Percentiles rank a stretch among this genome's conserved stretches.
These are phyloP conservation scores for Melanogaster broomeanus DNA, from an alignment of 768 basidiomycete genomes.

Conservation along the genomic window DNA sequence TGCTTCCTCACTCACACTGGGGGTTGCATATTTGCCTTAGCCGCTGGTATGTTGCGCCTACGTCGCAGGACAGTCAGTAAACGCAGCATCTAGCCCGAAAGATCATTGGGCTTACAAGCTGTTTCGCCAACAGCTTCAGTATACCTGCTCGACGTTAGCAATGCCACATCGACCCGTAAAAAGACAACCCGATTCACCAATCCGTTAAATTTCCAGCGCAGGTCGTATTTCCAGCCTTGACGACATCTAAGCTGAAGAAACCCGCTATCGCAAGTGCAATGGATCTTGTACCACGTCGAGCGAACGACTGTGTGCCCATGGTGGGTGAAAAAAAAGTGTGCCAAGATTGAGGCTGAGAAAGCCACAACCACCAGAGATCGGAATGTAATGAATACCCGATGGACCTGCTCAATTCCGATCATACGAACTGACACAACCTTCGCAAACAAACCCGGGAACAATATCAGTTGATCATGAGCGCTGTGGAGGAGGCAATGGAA, in stretches of 20 bases:
- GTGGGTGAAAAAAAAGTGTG: no score
- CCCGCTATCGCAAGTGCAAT: background rate
- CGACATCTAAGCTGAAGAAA: background rate
- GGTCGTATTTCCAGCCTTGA: slow-evolving; percentile 20
- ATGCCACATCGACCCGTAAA: no score
- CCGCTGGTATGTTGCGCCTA: slow-evolving; percentile 26
- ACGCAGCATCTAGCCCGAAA: background rate
- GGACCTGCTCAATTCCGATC: no score
- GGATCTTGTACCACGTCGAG: background rate
- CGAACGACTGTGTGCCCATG: background rate
- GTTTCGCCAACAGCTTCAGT: slow-evolving; percentile 27
- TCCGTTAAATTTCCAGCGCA: slow-evolving; percentile 21
- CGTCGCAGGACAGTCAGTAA: background rate
- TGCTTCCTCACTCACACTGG: slow-evolving; percentile 12
- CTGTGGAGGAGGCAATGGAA: no score
- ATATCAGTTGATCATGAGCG: no score
- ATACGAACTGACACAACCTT: no score
- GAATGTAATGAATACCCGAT: no score
- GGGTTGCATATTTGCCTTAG: slow-evolving; percentile 27
- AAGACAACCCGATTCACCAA: slow-evolving; percentile 2
- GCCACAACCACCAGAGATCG: no score
- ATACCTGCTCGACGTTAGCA: slow-evolving; percentile 15
- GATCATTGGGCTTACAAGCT: slow-evolving; percentile 19
- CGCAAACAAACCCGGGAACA: no score
- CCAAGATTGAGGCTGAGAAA: no score